Evolutionary conservation across 1,284 basidiomycete species (phyloP), one percentile per base, ranked within the genome.

Genomic region (Xerocomus amazonicus): DNA sequence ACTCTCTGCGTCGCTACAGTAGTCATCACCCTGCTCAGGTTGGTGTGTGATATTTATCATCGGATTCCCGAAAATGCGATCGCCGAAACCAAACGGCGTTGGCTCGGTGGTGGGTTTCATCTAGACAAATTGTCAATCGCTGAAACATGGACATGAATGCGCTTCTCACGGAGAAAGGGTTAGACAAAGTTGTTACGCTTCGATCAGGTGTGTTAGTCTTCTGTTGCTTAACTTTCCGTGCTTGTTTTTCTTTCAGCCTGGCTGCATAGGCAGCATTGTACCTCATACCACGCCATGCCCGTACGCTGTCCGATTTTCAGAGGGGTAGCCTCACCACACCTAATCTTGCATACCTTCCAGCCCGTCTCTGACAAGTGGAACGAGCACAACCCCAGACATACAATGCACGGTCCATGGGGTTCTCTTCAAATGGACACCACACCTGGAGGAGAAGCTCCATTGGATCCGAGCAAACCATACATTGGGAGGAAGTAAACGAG

Each of bases 381-480:
- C 76, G 73, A 4, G 84, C 72, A 59, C 90, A 92, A 12, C 80
- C 89, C 84, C 89, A 92, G 16, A 91, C 74, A 61, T 91, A 91
- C 45, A 92, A 68, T 2, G 82, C 84, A 45, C 90, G 77, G 61
- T 92, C 90, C 75, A 85, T 83, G 8, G 84, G 79, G 56, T 88
- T 92, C 34, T 83, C 74, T 62, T 91, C 86, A 56, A 92, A 81
- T 0, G 90, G 90, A 66, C 87, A 92, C 87, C 89, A 92, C 59
- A 92, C 77, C 58, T 92, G 89, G 12, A 88, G 74, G 31, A 92
- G 76, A 23, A 92, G 75, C 55, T 89, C 81, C 85, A 87, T 91
- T 0, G 84, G 79, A 16, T 73, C 69, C 6, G 74, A 72, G 70
- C 90, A 92, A 48, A 76, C 70, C 61, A 79, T 81, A 78, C 90